Evolutionary conservation across 2,329 filamentous ascomycete genomes (phyloP).

Genomic region (Hypocreales sp.): DNA sequence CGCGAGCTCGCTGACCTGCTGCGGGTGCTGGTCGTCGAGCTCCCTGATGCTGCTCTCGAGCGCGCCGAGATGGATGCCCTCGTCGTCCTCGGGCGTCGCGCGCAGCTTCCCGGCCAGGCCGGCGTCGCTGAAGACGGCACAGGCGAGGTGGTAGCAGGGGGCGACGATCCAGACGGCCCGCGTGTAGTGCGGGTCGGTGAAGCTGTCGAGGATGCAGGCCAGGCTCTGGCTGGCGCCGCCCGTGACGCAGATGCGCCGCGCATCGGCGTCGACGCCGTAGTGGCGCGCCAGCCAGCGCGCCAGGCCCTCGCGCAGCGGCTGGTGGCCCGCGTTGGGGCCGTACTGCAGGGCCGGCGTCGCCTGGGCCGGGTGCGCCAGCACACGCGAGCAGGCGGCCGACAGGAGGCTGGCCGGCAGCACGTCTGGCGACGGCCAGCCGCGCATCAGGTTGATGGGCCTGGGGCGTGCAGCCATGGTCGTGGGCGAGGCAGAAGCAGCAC

Average conservation of each 20-base stretch:
- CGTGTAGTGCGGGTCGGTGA: conserved; percentile 64
- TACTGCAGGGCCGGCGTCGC: conserved; percentile 57
- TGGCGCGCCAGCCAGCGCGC: conserved; percentile 54
- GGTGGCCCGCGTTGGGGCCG: conserved; percentile 61
- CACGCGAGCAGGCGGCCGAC: conserved; percentile 39
- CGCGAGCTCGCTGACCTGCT: too few relatives aligned
- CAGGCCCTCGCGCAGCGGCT: conserved; percentile 51
- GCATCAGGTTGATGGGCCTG: conserved; percentile 45
- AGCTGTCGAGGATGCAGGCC: conserved; percentile 62
- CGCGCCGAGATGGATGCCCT: conserved; percentile 56
- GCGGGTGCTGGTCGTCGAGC: conserved; percentile 11
- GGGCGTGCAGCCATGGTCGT: conserved; percentile 13
- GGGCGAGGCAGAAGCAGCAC: too few relatives aligned
- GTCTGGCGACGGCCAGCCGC: conserved; percentile 48
- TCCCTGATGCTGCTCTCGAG: conserved; percentile 14
- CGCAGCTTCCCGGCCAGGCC: conserved; percentile 53
- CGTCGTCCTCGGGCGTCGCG: conserved; percentile 60
- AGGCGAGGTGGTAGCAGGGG: conserved; percentile 74
- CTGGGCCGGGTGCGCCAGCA: conserved; percentile 43
- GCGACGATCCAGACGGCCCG: conserved; percentile 64
- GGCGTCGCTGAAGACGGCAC: conserved; percentile 70
- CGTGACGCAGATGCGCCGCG: conserved; percentile 59
- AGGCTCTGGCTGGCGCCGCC: conserved; percentile 77
- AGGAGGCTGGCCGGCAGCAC: conserved; percentile 54
- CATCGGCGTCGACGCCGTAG: conserved; percentile 31